Percentiles rank a stretch among this genome's conserved stretches.
These are phyloP conservation scores for Chlorella sp. DNA, from an alignment of 139 green algal species.

Conservation along the genomic window DNA sequence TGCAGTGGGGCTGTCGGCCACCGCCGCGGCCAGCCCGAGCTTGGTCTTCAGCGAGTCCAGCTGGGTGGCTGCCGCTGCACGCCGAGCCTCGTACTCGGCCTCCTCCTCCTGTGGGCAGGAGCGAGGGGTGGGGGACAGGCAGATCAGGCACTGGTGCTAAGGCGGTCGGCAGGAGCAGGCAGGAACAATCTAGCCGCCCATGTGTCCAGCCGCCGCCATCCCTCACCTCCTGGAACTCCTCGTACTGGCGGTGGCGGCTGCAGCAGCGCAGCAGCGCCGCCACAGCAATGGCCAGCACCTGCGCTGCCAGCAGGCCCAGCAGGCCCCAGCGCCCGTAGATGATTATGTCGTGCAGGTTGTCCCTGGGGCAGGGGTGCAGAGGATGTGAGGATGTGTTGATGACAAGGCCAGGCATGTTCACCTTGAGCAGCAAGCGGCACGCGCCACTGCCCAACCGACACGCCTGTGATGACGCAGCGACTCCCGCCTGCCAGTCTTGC, in stretches of 20 bases:
- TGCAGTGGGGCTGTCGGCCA: background rate
- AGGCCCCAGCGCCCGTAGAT: conserved; percentile 39
- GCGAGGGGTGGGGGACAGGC: conserved; percentile 12
- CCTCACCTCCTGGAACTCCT: conserved; percentile 18
- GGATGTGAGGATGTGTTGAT: background rate
- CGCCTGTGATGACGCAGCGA: too few relatives aligned
- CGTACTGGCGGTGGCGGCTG: background rate
- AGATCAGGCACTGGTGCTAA: too few relatives aligned
- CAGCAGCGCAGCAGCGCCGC: conserved; percentile 17
- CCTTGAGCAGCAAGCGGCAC: too few relatives aligned
- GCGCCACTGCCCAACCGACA: too few relatives aligned
- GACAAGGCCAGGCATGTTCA: too few relatives aligned
- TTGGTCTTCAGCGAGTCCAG: conserved; percentile 15
- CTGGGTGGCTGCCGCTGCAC: background rate
- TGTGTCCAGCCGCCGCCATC: too few relatives aligned
- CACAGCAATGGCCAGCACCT: conserved; percentile 30
- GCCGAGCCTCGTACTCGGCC: conserved; percentile 4
- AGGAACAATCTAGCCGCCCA: too few relatives aligned
- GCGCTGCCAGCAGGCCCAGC: conserved; percentile 38
- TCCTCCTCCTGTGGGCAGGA: conserved; percentile 24
- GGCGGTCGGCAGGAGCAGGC: too few relatives aligned
- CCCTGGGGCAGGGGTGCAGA: background rate
- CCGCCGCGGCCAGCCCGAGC: conserved; percentile 4
- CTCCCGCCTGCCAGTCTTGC: too few relatives aligned
- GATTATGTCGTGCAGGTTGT: conserved; percentile 34